A percentile compares a stretch with the other conserved stretches of the same genome.
Conservation (phyloP, 108 stramenopile genomes). For the Stephanodiscus minutulus region DNA sequence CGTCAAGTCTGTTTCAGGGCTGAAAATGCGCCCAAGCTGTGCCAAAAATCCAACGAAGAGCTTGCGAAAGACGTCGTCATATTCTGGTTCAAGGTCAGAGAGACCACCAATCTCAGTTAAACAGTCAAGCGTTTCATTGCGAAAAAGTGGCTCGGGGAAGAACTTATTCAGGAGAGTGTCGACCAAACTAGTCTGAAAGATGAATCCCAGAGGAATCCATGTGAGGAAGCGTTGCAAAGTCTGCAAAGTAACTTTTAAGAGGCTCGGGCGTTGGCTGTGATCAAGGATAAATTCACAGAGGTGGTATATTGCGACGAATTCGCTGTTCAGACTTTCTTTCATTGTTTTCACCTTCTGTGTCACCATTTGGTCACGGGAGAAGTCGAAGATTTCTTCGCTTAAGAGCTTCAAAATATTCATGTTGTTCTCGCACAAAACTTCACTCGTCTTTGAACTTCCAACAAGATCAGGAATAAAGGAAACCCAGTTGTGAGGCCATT, state of each 20-base stretch:
- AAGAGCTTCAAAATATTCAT: slow-evolving; percentile 98
- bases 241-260: slow-evolving; percentile 91
- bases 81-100: slow-evolving; percentile 87
- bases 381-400: slow-evolving; percentile 99
- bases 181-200: slow-evolving; percentile 96
- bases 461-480: slow-evolving; percentile 97
- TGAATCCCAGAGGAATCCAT: slow-evolving; percentile 98
- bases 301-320: slow-evolving; percentile 96
- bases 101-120: slow-evolving; percentile 97
- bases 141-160: slow-evolving; percentile 88
- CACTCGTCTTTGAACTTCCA: slow-evolving; percentile 84
- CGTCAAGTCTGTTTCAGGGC: slow-evolving; percentile 84
- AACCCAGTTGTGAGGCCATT: slow-evolving; percentile 99
- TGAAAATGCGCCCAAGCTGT: slow-evolving; percentile 76
- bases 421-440: slow-evolving; percentile 99
- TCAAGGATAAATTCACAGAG: slow-evolving; percentile 97
- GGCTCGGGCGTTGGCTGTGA: slow-evolving; percentile 77
- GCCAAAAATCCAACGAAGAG: slow-evolving; percentile 83
- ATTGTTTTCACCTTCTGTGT: slow-evolving; percentile 90
- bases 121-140: slow-evolving; percentile 95
- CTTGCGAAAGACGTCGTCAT: slow-evolving; percentile 87
- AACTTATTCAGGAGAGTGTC: slow-evolving; percentile 91
- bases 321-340: slow-evolving; percentile 91
- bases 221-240: slow-evolving; percentile 96
- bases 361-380: slow-evolving; percentile 96